Base-by-base conservation (phyloP, 2,329 filamentous ascomycete species). In the Pyrenophora teres region DNA sequence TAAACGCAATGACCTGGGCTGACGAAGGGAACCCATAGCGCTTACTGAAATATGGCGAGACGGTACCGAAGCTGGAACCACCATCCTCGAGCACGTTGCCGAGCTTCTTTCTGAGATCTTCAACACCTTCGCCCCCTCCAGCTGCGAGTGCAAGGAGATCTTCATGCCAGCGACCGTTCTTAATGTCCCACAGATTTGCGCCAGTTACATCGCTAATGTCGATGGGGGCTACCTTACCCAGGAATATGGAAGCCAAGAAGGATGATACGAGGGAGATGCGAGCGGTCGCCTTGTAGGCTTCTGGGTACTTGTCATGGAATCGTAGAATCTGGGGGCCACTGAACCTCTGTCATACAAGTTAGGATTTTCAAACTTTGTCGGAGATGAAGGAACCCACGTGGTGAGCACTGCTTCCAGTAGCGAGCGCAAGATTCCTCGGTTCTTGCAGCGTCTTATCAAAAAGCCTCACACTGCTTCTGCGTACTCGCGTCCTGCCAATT, bases 401-500 rank as follows among this genome's bases (percentile, higher is more conserved):
- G 77, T 99, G 94, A 3, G 94, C 94, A 61, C 92, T 88, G 71
- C 93, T 97, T 25, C 94, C 94, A 8, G 94, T 97, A 16, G 84
- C 85, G 45, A 87, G 76, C 0, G 94, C 94, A 63, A 99, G 77
- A 56, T 81, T 80, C 65, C 87, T 81, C 2, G 83, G 79, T 6
- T 80, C 80, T 0, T 89, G 89, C 6, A 97, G 77, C 46, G 80
- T 78, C 4, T 78, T 81, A 72, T 97, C 92, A 69, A 97, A 97
- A 97, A 57, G 84, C 81, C 71, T 97, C 92, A 70, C 92, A 97
- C 76, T 99, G 90, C 60, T 81, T 81, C 77, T 97, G 92, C 2
- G 94, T 97, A 76, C 92, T 96, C 56, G 92, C 88, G 73, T 99
- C 94, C 77, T 97, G 94, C 94, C 94, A 99, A 74, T 97, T 99